Percentiles rank a stretch among this genome's conserved stretches.
Conservation (phyloP, 208 protist genomes). For the Crithidia bombi region DNA sequence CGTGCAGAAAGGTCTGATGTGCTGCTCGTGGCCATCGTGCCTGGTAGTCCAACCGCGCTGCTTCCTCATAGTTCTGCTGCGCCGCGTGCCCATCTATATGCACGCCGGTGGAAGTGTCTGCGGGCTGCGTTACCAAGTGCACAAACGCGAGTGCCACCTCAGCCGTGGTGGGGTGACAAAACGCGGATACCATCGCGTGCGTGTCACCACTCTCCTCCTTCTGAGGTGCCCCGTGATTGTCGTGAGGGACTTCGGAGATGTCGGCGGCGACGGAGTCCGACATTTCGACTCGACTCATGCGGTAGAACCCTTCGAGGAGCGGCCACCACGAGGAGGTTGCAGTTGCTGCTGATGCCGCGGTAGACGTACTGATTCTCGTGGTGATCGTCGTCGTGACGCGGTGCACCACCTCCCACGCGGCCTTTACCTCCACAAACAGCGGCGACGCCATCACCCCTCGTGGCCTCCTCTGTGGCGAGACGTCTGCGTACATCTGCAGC, state of each 20-base stretch:
- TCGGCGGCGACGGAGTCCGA: not conserved
- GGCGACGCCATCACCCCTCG: not conserved
- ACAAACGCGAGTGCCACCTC: slow-evolving; percentile 4
- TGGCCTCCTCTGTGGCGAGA: not conserved
- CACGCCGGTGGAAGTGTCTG: too few species aligned
- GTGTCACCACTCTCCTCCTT: not conserved
- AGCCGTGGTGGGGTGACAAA: slow-evolving; percentile 9
- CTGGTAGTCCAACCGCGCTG: too few species aligned
- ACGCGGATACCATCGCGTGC: not conserved
- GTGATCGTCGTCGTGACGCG: not conserved
- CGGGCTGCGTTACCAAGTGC: slow-evolving; percentile 7
- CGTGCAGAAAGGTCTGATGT: too few species aligned
- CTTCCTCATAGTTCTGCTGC: too few species aligned
- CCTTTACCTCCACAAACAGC: slow-evolving; percentile 23
- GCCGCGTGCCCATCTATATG: too few species aligned
- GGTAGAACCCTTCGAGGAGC: not conserved
- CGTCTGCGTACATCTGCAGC: not conserved
- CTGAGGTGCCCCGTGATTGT: not conserved
- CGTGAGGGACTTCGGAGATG: not conserved
- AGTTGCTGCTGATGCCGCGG: too few species aligned
- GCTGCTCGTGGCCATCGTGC: too few species aligned
- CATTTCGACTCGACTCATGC: not conserved
- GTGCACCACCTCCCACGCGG: slow-evolving; percentile 21
- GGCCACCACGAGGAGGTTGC: not conserved
- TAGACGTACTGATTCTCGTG: too few species aligned